Base-by-base conservation (phyloP, 805 yeast species). In the Starmerella gropengiesseri region DNA sequence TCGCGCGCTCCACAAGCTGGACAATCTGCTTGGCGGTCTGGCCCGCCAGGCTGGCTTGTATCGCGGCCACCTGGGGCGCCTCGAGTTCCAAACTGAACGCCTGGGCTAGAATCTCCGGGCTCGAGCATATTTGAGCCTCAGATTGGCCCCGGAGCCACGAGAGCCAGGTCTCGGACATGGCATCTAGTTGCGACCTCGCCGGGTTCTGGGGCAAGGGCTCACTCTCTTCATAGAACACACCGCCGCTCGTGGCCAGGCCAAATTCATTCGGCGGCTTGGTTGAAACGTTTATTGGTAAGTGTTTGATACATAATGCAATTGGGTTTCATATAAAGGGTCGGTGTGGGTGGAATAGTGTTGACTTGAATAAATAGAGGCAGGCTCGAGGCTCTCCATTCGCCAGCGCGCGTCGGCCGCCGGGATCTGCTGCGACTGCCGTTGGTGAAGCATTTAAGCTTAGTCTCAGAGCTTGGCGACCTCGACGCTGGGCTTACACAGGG, bases 21-120 rank as follows among this genome's bases (percentile, higher is more conserved):
- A 47, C 46, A 6, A 57, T 45, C 23, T 53, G 47, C 13, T 53
- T 38, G 7, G 44, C 33, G 31, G 46, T 17, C 20, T n/a, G 38
- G 34, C 50, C 53, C 14, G 52, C 45, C 14, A 63, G 41, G 37
- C 55, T 58, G 19, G 60, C 56, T 51, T 68, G 73, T 12, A 70
- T 49, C 8, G 59, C 49, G 3, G 69, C 60, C 2, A 69, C 51
- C 16, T 48, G 54, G 2, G 66, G 63, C 41, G 61, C 56, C 3
- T n/a, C 19, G 20, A 65, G 27, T 47, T 65, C 59, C 5, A 64
- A 32, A 5, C 49, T 40, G 28, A 67, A 52, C 30, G 58, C 48
- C 13, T 43, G 42, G 8, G 41, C 48, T 21, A 51, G 48, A 43
- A 12, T 51, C 23, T 9, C n/a, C 7, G 50, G 48, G 22, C 31